Percentiles rank a stretch among this genome's conserved stretches.
These are phyloP conservation scores for Russula dissimulans DNA, from an alignment of 768 basidiomycete species.

Conservation along the genomic window DNA sequence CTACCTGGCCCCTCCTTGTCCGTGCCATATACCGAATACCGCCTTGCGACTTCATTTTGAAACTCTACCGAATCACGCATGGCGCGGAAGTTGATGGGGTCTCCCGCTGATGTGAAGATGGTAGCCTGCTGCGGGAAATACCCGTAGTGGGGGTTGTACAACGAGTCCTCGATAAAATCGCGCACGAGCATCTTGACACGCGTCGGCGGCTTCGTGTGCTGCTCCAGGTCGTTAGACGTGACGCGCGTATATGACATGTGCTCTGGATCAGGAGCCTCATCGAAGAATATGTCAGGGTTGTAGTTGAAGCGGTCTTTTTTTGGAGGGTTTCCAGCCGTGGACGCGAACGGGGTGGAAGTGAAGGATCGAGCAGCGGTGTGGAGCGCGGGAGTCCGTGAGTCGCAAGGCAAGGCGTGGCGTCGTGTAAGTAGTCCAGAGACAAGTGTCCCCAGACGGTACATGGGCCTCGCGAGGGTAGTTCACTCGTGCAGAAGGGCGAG, in stretches of 20 bases:
- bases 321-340: background rate
- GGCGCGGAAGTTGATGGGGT: constrained; percentile 54
- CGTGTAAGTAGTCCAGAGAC: constrained; percentile 3
- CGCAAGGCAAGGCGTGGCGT: background rate
- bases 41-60: constrained; percentile 66
- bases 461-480: constrained; percentile 3
- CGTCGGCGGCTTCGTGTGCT: constrained; percentile 49
- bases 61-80: constrained; percentile 69
- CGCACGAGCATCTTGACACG: constrained; percentile 89
- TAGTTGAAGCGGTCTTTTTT: constrained; percentile 66
- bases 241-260: constrained; percentile 46
- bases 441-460: constrained; percentile 15
- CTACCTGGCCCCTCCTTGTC: constrained; percentile 64
- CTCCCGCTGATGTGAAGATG: constrained; percentile 65
- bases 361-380: background rate
- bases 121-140: constrained; percentile 92
- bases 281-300: constrained; percentile 52
- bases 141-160: constrained; percentile 97
- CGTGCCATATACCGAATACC: constrained; percentile 64
- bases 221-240: constrained; percentile 61
- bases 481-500: background rate
- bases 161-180: constrained; percentile 92
- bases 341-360: background rate
- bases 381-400: background rate
- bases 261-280: constrained; percentile 36